Conservation (phyloP, 2,329 filamentous ascomycete genomes). For the Curvularia sp. region DNA sequence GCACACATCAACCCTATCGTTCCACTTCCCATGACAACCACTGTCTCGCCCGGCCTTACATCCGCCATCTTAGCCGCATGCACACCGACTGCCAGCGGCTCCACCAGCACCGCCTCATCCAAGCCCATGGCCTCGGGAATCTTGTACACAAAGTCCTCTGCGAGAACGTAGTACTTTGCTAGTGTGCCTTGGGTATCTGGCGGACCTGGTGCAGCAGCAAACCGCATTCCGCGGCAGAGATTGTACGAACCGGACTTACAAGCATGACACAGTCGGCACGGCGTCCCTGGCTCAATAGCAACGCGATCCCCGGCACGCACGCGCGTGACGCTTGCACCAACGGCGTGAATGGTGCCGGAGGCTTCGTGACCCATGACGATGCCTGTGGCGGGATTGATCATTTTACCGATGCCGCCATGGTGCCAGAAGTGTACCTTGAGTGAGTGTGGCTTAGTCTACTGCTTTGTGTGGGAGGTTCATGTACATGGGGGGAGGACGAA, state of each 20-base stretch:
- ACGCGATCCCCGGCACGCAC: conserved; percentile 86
- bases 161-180: conserved; percentile 87
- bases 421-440: conserved; percentile 87
- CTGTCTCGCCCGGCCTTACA: conserved; percentile 80
- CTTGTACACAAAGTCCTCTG: conserved; percentile 91
- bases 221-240: conserved; percentile 82
- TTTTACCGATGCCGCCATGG: conserved; percentile 88
- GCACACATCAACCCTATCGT: conserved; percentile 88
- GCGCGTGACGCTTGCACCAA: conserved; percentile 75
- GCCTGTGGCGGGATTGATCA: conserved; percentile 76
- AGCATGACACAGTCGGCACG: conserved; percentile 84
- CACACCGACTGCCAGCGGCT: conserved; percentile 86
- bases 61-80: conserved; percentile 82
- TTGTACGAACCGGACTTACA: conserved; percentile 93
- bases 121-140: conserved; percentile 81
- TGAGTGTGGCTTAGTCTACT: too few relatives aligned
- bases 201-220: conserved; percentile 88
- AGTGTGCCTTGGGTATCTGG: conserved; percentile 70
- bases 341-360: conserved; percentile 78
- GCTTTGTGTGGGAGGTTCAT: too few relatives aligned
- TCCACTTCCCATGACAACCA: conserved; percentile 87
- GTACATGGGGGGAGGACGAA: conserved; percentile 10
- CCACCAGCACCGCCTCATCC: conserved; percentile 86
- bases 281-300: conserved; percentile 89
- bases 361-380: conserved; percentile 93